Evolutionary conservation across 164 flowering plant species (phyloP).

Genomic region (Tinospora cordifolia): DNA sequence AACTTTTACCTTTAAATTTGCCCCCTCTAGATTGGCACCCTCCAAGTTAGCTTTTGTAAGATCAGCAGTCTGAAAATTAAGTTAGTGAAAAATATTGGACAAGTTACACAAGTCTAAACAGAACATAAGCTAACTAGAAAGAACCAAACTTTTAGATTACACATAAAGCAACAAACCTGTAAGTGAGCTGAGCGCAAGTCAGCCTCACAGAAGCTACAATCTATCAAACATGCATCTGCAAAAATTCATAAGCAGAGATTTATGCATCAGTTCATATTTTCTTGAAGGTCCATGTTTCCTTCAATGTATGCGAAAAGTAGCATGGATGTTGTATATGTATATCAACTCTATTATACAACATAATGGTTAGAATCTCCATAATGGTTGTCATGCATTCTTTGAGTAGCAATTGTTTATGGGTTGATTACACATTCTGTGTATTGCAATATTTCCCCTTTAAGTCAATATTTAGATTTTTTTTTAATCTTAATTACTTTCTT

Average conservation of each 20-base stretch:
- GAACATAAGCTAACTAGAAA: background rate
- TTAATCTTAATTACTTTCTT: no score
- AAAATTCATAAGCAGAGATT: background rate
- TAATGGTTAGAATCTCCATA: no score
- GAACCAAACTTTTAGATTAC: background rate
- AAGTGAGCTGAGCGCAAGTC: conserved; percentile 88
- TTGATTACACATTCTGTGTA: no score
- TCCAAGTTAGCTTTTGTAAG: conserved; percentile 86
- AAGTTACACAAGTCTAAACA: background rate
- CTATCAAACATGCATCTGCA: conserved; percentile 81
- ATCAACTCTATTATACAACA: no score
- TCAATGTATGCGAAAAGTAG: no score
- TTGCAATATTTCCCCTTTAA: no score
- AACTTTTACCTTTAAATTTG: conserved; percentile 51
- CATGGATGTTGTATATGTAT: no score
- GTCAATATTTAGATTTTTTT: no score
- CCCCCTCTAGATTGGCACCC: conserved; percentile 94
- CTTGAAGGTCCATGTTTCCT: background rate
- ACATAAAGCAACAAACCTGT: conserved; percentile 42
- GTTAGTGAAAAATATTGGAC: background rate
- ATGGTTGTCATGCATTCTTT: no score
- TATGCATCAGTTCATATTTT: no score
- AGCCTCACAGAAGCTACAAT: conserved; percentile 80
- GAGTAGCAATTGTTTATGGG: no score
- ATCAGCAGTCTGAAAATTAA: conserved; percentile 63